Evolutionary conservation across 2,329 filamentous ascomycete genomes (phyloP), one percentile per base, ranked within the genome.

Genomic region (Aspergillus ibericus): DNA sequence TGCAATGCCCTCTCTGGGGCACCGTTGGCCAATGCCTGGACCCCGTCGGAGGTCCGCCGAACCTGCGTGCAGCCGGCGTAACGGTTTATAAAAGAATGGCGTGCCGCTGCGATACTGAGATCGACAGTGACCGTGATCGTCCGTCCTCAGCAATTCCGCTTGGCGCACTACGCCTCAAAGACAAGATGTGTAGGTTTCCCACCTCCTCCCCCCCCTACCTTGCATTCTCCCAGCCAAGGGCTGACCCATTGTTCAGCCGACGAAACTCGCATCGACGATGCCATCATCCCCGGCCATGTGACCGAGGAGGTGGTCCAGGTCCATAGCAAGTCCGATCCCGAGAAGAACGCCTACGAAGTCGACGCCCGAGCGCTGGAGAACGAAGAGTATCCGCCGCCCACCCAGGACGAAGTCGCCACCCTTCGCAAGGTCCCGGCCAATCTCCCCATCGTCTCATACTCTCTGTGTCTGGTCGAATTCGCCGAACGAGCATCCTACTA

Each of bases 401-500:
- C 80, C 0, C 75, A 78, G 6, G 80, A 83, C 47, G 82, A 85
- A 63, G 60, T 65, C 3, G 57, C 56, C 2, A 78, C 74, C 1
- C 70, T 85, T 13, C 79, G 81, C 20, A 80, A 77, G 56, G 76
- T 84, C 7, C 74, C 83, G n/a, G 83, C 77, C 40, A 72, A 66
- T 2, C 76, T 87, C 2, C 83, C 85, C 1, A 58, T 73, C 12
- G 75, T 82, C 3, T 80, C 83, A n/a, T 88, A 84, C 64, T 66
- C 83, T 3, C 80, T 87, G 29, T 87, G 84, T 60, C 63, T 82
- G 6, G 83, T 86, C 40, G 85, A 87, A 62, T 83, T 87, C 59
- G 83, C 82, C 55, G 85, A 88, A 67, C 77, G 85, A 55, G 84
- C 84, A 2, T 86, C 83, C 0, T 87, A 83, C 75, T 86, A 85